Base-by-base conservation (phyloP, 768 basidiomycete species). In the Tricholoma furcatifolium region DNA sequence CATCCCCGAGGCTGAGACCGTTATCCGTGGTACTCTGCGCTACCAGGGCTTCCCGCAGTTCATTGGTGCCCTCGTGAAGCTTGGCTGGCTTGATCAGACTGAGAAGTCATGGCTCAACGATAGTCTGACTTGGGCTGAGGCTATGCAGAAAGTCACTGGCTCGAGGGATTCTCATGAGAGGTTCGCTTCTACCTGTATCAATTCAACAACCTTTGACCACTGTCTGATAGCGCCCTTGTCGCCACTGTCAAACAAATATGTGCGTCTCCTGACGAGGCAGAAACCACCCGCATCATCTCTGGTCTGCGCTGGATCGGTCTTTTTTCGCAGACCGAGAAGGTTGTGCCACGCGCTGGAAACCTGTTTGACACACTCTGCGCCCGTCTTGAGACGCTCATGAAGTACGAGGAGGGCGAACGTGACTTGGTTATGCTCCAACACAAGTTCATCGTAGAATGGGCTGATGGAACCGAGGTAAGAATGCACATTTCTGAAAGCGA, bases 341-440 rank as follows among this genome's bases (percentile, higher is more conserved):
- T 85, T 27, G 73, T 65, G 27, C 76, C 84, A 2, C 82, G 89
- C 38, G 83, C 76, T 30, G 78, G 79, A 32, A 94, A 90, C 72
- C 79, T 96, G 59, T 83, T 99, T 58, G 93, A 97, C 71, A 95
- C 97, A 3, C 87, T 99, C 55, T 97, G 95, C 67, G 91, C 83
- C 2, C 85, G 80, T 18, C 81, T 99, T 44, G 95, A 99, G 77
- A 82, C 77, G 55, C 80, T 96, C 67, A 97, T 98, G 91, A 82
- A 85, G 70, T 98, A 96, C 72, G 89, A 86, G 57, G 72, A 77
- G 43, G 92, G 91, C 57, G 94, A 98, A 72, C 87, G 92, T 10
- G 96, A 99, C 70, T 82, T 98, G 55, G 91, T 99, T 55, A 92
- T 98, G 86, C 84, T 99, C 49, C 96, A 98, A 73, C 96, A 99